Percentiles rank a stretch among this genome's conserved stretches.
Evolutionary conservation across 208 protist species (phyloP).

Genomic region (Leishmania martiniquensis): DNA sequence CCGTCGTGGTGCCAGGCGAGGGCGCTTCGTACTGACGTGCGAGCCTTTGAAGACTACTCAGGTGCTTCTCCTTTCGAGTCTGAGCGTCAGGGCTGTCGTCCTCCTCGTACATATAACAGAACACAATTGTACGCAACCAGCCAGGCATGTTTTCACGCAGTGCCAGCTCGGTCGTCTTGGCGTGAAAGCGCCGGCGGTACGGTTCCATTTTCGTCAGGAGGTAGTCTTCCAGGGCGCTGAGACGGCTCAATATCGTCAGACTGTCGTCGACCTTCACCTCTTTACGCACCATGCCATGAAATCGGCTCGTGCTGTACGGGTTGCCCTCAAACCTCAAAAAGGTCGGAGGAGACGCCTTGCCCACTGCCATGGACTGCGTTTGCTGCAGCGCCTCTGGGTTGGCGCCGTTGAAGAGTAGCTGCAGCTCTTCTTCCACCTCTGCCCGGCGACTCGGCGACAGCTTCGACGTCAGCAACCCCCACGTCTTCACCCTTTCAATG

Average conservation of each 20-base stretch:
- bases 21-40: conserved; percentile 17
- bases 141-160: conserved; percentile 55
- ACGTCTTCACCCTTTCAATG: conserved; percentile 28
- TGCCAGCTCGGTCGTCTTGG: conserved; percentile 36
- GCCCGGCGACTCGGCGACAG: conserved; percentile 42
- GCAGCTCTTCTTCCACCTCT: conserved; percentile 51
- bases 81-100: conserved; percentile 40
- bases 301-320: conserved; percentile 68
- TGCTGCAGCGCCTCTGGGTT: not conserved
- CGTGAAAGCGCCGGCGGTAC: conserved; percentile 24
- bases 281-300: conserved; percentile 52
- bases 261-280: conserved; percentile 31
- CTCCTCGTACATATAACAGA: conserved; percentile 66
- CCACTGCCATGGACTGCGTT: not conserved
- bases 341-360: not conserved
- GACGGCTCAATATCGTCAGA: conserved; percentile 31
- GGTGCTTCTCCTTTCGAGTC: conserved; percentile 10
- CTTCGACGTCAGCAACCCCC: conserved; percentile 27
- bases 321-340: conserved; percentile 44
- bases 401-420: conserved; percentile 64
- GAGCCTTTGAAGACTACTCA: conserved; percentile 8
- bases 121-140: conserved; percentile 54
- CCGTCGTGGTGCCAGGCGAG: not conserved
- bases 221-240: conserved; percentile 39
- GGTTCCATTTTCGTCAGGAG: conserved; percentile 10